A percentile compares a stretch with the other conserved stretches of the same genome.
phyloP scores from a whole-genome alignment of 345 rosid species.

The Eucalyptus curtisii region DNA sequence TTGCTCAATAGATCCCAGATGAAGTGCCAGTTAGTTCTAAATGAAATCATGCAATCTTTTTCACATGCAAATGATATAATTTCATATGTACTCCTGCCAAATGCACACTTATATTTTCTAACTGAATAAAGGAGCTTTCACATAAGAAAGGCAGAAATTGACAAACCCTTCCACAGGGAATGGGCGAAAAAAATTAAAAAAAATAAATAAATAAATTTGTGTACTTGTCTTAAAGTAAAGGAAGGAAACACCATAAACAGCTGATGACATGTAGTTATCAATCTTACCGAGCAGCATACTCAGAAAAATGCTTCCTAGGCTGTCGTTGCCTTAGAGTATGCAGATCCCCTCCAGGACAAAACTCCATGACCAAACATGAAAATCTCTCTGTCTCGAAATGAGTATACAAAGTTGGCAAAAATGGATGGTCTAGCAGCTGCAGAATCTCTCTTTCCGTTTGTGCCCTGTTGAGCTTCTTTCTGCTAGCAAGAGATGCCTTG shows the following conservation, averaged over 20 bases:
- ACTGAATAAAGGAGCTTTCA: neutral
- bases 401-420: constrained; percentile 86
- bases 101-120: neutral
- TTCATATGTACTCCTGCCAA: neutral
- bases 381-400: constrained; percentile 97
- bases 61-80: neutral
- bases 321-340: constrained; percentile 93
- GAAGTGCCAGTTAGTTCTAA: neutral
- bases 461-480: constrained; percentile 91
- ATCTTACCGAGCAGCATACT: constrained; percentile 94
- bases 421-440: constrained; percentile 94
- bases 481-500: constrained; percentile 88
- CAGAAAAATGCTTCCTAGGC: constrained; percentile 92
- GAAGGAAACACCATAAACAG: neutral
- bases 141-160: neutral
- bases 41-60: neutral
- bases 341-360: constrained; percentile 97
- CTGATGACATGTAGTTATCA: neutral
- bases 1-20: neutral
- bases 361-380: constrained; percentile 96
- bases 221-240: neutral
- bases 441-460: constrained; percentile 97
- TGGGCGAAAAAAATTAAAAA: neutral
- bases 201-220: neutral
- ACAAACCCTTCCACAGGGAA: neutral